Base-by-base conservation (phyloP, 2,329 filamentous ascomycete genomes). In the Stachybotrys elegans region DNA sequence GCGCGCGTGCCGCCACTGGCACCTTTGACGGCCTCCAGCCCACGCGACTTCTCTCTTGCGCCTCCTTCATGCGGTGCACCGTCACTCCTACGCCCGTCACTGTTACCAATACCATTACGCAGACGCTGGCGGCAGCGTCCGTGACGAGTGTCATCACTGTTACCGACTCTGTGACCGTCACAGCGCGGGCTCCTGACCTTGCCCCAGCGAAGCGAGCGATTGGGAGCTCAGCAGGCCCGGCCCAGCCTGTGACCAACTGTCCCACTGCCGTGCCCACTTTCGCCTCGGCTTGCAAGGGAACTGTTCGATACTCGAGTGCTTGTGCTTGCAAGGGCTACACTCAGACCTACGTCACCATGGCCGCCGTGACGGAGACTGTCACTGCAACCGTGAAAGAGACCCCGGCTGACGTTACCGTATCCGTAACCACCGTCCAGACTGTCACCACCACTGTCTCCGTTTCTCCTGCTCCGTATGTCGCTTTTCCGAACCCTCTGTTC, bases 271-370 rank as follows among this genome's bases (percentile, higher is more conserved):
- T 38, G 14, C 35, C 35, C 6, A 20, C 20, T 11, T 38, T 17
- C 19, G 35, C 35, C 8, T 17, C 14, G 8, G 16, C 35, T 8
- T 38, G 35, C 19, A 20, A n/a, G 5, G 35, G 35, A 6, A 20
- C 19, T n/a, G 35, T 38, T 19, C 34, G 34, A 20, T 37, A 37
- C 34, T 37, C 34, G n/a, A 37, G 34, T 19, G 34, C 34, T 19
- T 37, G 34, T 20, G 34, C 34, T 5, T 37, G 34, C 34, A 20
- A 20, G 6, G 34, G 34, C n/a, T 16, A 17, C 13, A 17, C 34
- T 8, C 34, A 6, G 16, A 20, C 6, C 16, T 37, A 37, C 34
- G 20, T 19, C 6, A 37, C 34, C 19, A 16, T 37, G 6, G 6
- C n/a, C n/a, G 34, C n/a, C 19, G n/a, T 21, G n/a, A 37, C 34